Evolutionary conservation across 2,329 filamentous ascomycete species (phyloP).

Genomic region (Colletotrichum orbiculare): DNA sequence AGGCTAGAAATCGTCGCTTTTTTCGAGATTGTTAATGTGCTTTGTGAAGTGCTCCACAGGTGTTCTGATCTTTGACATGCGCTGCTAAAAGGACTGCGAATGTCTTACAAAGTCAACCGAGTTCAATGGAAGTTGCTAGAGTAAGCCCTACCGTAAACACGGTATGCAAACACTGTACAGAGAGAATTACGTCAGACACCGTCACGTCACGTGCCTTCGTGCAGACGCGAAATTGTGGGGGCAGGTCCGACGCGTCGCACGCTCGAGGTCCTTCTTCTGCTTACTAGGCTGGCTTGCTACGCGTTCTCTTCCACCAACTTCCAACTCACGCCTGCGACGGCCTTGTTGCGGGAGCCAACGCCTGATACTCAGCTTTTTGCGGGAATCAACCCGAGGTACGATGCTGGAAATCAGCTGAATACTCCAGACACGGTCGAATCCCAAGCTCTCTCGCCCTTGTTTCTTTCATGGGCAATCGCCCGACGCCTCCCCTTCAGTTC

Average conservation of each 20-base stretch:
- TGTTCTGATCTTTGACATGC: no score
- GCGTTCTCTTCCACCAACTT: neutral
- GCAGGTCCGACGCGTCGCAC: neutral
- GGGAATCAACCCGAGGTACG: conserved; percentile 46
- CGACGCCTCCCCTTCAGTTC: conserved; percentile 83
- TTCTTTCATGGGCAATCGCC: conserved; percentile 59
- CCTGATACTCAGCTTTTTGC: conserved; percentile 5
- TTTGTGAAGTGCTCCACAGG: neutral
- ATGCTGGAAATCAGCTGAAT: conserved; percentile 36
- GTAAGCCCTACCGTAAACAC: no score
- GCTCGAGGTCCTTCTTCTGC: neutral
- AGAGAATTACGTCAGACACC: no score
- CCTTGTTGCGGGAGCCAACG: conserved; percentile 2
- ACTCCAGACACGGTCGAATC: conserved; percentile 40
- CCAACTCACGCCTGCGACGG: neutral
- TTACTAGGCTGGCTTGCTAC: neutral
- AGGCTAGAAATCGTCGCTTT: neutral
- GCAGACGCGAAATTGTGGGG: neutral
- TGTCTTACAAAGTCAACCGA: no score
- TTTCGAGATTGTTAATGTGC: neutral
- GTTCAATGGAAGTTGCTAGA: no score
- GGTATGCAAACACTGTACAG: no score
- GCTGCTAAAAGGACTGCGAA: no score
- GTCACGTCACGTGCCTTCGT: conserved; percentile 43
- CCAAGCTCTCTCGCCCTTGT: conserved; percentile 58